phyloP scores from a whole-genome alignment of 2,329 filamentous ascomycete species.

The Trichoderma breve region DNA sequence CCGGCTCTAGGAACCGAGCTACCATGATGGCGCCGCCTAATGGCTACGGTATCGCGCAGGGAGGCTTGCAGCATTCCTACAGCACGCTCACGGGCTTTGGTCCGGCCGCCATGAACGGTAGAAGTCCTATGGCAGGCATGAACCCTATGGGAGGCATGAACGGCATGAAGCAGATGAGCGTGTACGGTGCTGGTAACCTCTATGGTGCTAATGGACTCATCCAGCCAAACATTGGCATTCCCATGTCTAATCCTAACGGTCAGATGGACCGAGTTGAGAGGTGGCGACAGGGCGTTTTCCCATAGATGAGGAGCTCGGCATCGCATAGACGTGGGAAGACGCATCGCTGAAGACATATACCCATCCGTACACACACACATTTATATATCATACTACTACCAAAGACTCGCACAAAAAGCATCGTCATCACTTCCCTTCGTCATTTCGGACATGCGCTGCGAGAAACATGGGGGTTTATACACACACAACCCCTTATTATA shows the following conservation, averaged over 20 bases:
- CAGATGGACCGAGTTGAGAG: conserved; percentile 41
- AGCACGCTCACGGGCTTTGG: conserved; percentile 27
- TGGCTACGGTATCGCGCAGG: conserved; percentile 27
- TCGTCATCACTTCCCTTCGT: not conserved
- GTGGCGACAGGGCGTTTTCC: conserved; percentile 43
- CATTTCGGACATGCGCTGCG: not conserved
- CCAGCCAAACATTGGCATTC: conserved; percentile 28
- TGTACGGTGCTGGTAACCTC: conserved; percentile 26
- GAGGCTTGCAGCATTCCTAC: conserved; percentile 28
- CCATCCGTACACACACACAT: not conserved
- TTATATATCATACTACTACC: not conserved
- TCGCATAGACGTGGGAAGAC: not conserved
- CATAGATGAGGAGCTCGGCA: conserved; percentile 21
- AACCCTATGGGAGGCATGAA: conserved; percentile 22
- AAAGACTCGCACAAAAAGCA: not conserved
- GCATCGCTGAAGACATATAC: not conserved
- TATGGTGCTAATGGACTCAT: conserved; percentile 29
- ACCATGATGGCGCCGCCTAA: conserved; percentile 25
- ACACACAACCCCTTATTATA: not conserved
- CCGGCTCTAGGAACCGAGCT: conserved; percentile 29
- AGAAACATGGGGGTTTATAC: not conserved
- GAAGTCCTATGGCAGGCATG: conserved; percentile 6
- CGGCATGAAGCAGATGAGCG: conserved; percentile 17
- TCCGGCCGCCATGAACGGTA: conserved; percentile 8
- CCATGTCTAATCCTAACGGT: conserved; percentile 25